A percentile compares a stretch with the other conserved stretches of the same genome.
Conservation (phyloP, 345 rosid species). For the Pugionium dolabratum region DNA sequence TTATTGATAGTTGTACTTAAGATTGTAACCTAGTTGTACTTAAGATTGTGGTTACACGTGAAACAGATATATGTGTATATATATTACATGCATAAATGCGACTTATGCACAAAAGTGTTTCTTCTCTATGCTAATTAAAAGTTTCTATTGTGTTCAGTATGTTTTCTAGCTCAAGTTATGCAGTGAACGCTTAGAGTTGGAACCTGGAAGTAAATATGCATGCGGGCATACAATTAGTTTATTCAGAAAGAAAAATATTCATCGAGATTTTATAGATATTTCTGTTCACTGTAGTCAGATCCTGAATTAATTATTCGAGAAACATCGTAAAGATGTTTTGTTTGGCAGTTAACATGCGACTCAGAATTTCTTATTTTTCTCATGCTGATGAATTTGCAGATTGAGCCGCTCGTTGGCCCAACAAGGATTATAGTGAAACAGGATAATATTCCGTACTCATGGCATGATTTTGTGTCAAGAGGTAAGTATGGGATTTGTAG, state of each 20-base stretch:
- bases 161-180: constrained; percentile 10
- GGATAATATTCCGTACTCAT: constrained; percentile 64
- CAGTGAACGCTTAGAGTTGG: constrained; percentile 13
- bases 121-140: constrained; percentile 6
- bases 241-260: constrained; percentile 6
- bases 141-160: constrained; percentile 16
- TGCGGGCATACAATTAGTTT: constrained; percentile 6
- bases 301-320: constrained; percentile 17
- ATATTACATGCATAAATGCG: constrained; percentile 5
- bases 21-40: too few relatives aligned
- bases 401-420: constrained; percentile 80
- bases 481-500: constrained; percentile 45
- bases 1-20: constrained; percentile 16
- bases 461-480: constrained; percentile 96
- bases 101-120: constrained; percentile 15
- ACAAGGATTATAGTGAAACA: constrained; percentile 58
- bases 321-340: constrained; percentile 21
- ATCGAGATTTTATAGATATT: background rate
- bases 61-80: background rate
- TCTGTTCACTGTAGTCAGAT: constrained; percentile 24
- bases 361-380: constrained; percentile 13
- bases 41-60: constrained; percentile 1
- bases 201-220: constrained; percentile 8
- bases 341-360: constrained; percentile 17
- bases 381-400: constrained; percentile 53